These are phyloP conservation scores for Penicillium frequentans DNA, from an alignment of 2,329 filamentous ascomycete species.

Conservation along the genomic window DNA sequence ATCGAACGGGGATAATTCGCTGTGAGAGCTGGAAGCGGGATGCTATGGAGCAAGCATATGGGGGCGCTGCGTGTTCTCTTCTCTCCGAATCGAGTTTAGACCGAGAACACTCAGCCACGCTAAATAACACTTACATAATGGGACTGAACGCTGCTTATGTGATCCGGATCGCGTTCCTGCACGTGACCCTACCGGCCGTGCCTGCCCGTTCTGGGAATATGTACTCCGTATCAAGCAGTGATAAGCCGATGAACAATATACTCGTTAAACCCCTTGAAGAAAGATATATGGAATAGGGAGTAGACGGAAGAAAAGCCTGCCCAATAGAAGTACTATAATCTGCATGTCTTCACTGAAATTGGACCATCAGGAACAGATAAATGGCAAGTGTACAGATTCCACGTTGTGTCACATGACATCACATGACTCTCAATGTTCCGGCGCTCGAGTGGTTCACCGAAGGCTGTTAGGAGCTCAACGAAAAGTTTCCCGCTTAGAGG, in stretches of 20 bases:
- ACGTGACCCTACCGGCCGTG: not conserved
- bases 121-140: slow-evolving; percentile 1
- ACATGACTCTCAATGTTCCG: not conserved
- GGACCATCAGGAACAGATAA: not conserved
- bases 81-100: slow-evolving; percentile 27
- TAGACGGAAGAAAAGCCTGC: not conserved
- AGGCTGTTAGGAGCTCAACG: slow-evolving; percentile 37
- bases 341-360: not conserved
- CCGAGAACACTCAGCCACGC: slow-evolving; percentile 1
- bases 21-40: not conserved
- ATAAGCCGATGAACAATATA: not conserved
- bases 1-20: slow-evolving; percentile 11
- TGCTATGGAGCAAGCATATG: slow-evolving; percentile 1
- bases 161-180: not conserved
- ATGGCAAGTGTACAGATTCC: not conserved
- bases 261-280: not conserved
- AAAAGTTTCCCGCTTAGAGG: slow-evolving; percentile 38
- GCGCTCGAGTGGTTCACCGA: slow-evolving; percentile 32
- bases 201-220: not conserved
- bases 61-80: slow-evolving; percentile 12
- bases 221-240: not conserved
- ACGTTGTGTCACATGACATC: not conserved
- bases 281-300: not conserved
- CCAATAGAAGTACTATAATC: not conserved
- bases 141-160: not conserved